A percentile compares a stretch with the other conserved stretches of the same genome.
Conservation (phyloP, 208 protist genomes). For the Leishmania aethiopica region DNA sequence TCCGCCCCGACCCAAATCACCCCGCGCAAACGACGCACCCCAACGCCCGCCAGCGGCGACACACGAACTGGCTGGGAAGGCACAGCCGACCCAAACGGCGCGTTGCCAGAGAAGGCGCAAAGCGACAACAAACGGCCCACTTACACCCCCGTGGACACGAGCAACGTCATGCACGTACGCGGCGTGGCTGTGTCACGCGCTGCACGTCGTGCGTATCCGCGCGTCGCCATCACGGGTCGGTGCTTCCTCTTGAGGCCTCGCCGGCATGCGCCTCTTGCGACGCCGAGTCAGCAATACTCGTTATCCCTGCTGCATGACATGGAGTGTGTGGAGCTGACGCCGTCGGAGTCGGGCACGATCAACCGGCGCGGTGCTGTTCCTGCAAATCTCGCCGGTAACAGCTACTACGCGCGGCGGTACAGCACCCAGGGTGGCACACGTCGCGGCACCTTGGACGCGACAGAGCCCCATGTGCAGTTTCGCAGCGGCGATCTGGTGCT, state of each 20-base stretch:
- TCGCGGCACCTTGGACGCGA: not conserved
- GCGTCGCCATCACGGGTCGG: constrained; percentile 27
- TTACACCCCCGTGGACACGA: not conserved
- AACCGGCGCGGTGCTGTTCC: constrained; percentile 23
- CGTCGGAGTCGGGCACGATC: not conserved
- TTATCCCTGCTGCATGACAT: not conserved
- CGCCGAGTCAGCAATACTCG: not conserved
- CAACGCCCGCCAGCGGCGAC: not conserved
- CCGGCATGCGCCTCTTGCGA: not conserved
- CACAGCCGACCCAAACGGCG: not conserved
- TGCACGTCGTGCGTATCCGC: constrained; percentile 12
- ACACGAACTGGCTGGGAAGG: not conserved
- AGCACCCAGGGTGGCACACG: not conserved
- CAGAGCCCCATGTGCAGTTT: constrained; percentile 8
- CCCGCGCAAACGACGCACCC: not conserved
- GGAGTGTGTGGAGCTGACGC: constrained; percentile 32
- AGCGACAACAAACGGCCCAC: not conserved
- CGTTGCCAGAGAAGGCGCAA: not conserved
- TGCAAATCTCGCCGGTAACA: constrained; percentile 60
- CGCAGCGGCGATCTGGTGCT: constrained; percentile 49
- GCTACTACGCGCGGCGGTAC: constrained; percentile 77
- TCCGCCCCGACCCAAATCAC: not conserved
- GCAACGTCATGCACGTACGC: not conserved
- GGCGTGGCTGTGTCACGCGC: not conserved
- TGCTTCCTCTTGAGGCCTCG: constrained; percentile 30